Conservation (phyloP, 768 basidiomycete genomes). For the Tricholoma furcatifolium region DNA sequence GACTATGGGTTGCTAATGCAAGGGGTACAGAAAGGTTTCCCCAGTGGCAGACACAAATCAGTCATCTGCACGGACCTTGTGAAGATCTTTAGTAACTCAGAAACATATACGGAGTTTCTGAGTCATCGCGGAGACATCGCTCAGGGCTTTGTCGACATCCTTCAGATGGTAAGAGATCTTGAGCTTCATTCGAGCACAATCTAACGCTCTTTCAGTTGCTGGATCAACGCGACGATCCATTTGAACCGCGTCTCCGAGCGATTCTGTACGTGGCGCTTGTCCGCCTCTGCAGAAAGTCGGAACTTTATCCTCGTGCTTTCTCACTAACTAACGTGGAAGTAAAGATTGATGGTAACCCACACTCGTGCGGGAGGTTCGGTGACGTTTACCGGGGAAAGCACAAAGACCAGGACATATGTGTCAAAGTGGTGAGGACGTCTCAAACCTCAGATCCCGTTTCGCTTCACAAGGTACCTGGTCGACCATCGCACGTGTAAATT, state of each 20-base stretch:
- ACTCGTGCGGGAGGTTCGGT: conserved; percentile 22
- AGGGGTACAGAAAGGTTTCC: too few species aligned
- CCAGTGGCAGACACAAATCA: conserved; percentile 1
- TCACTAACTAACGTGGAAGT: conserved; percentile 9
- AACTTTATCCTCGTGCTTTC: conserved; percentile 26
- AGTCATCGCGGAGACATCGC: conserved; percentile 14
- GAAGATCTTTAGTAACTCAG: conserved; percentile 11
- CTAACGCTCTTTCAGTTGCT: conserved; percentile 14
- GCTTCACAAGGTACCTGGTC: conserved; percentile 20
- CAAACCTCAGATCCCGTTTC: conserved; percentile 16
- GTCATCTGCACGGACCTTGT: conserved; percentile 12
- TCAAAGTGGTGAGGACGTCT: conserved; percentile 26
- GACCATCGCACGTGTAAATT: not conserved
- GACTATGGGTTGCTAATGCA: too few species aligned
- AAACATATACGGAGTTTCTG: conserved; percentile 15
- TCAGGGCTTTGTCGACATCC: conserved; percentile 19
- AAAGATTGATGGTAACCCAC: conserved; percentile 2
- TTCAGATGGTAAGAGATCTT: conserved; percentile 20
- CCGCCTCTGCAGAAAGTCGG: conserved; percentile 22
- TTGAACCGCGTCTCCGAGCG: conserved; percentile 8
- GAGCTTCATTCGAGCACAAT: not conserved
- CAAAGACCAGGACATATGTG: conserved; percentile 19
- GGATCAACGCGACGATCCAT: conserved; percentile 12
- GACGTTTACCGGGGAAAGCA: conserved; percentile 26
- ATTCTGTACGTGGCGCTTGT: conserved; percentile 18